Evolutionary conservation across 2,329 filamentous ascomycete species (phyloP).

Genomic region (Paraphaeosphaeria sporulosa): DNA sequence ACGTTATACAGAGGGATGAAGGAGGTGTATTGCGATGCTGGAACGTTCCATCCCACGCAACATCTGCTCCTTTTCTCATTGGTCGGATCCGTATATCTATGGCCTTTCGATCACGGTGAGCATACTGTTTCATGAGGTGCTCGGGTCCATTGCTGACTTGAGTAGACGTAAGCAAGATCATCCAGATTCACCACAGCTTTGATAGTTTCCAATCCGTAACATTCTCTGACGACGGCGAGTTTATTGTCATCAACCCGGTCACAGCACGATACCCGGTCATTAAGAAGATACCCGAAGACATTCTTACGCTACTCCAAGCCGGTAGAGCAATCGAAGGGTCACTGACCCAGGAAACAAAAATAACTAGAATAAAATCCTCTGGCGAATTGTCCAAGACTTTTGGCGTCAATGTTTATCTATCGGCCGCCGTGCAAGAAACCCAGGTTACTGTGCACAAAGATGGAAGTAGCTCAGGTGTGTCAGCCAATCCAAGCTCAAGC

Average conservation of each 20-base stretch:
- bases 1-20: neutral
- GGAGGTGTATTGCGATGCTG: neutral
- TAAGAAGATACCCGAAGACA: too few species aligned
- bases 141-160: neutral
- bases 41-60: neutral
- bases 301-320: too few species aligned
- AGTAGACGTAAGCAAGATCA: neutral
- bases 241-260: neutral
- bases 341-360: too few species aligned
- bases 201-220: neutral
- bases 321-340: too few species aligned
- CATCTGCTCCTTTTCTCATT: constrained; percentile 2
- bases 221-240: neutral
- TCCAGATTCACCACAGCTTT: neutral
- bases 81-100: constrained; percentile 6
- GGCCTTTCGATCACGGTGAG: constrained; percentile 6
- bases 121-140: too few species aligned
- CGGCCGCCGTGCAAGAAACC: too few species aligned
- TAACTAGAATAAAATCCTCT: too few species aligned
- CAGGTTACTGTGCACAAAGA: too few species aligned
- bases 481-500: too few species aligned
- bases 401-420: too few species aligned
- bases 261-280: neutral
- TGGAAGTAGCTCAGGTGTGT: too few species aligned
- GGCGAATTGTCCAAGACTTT: too few species aligned